Evolutionary conservation across 768 basidiomycete species (phyloP), one percentile per base, ranked within the genome.

Genomic region (Mycena leptocephala): DNA sequence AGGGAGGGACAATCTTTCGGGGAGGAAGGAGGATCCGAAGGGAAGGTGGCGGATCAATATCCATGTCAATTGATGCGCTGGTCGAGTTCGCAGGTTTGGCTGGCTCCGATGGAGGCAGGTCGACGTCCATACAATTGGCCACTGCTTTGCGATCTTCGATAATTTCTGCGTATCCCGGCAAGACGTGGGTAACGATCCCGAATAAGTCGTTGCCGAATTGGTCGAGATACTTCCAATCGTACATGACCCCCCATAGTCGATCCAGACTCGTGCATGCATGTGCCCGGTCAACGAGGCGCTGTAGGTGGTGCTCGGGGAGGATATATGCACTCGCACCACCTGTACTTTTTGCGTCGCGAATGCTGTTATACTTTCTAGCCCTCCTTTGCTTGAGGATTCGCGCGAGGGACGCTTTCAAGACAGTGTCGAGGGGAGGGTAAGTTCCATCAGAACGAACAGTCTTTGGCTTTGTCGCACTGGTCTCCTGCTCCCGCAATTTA

Each of bases 241-340:
- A 13, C 68, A 59, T 30, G 20, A 70, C 39, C 1, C 55, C 56
- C 56, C 39, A 58, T 22, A 70, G 35, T 9, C 39, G 28, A 26
- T 59, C 56, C 9, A 70, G 39, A 28, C 55, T 58, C 16, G 68
- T 58, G 28, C 68, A 70, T 13, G 28, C 55, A 43, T 70, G 68
- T 8, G 68, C 68, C 7, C 56, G 37, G 39, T 70, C 55, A 2
- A 59, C 55, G 39, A 70, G 11, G 30, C 55, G 37, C 20, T 70
- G 28, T 7, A 70, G 6, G 18, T 58, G 20, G 3, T 30, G 55
- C 14, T 46, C 22, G 7, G 68, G 68, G 20, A 70, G 68, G 32
- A 67, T 16, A 4, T 37, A 53, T 5, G 10, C 53, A 9, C 33
- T 41, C n/a, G 1, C 35, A 1, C 35, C 67, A 16, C 46, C 46